Base-by-base conservation (phyloP, 805 yeast species). In the Lachancea sp. region DNA sequence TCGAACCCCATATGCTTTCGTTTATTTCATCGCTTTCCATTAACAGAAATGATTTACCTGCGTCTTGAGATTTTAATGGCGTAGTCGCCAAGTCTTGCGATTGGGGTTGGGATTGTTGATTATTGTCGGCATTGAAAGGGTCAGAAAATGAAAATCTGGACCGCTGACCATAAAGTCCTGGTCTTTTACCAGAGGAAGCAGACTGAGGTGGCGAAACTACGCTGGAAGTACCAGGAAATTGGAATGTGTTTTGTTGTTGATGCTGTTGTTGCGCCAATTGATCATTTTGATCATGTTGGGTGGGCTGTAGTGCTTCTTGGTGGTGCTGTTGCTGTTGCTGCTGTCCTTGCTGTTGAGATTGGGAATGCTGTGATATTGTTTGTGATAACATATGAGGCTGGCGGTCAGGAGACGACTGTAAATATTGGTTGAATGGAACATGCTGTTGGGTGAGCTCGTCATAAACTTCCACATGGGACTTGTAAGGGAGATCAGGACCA, bases 101-200 rank as follows among this genome's bases (percentile, higher is more conserved):
- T 34, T 38, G 45, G 13, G 37, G 36, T 19, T 39, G 53, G 28
- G 51, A 58, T 19, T 45, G 56, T 23, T 36, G 40, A 17, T 52
- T 43, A 4, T 52, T 30, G 17, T 64, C 68, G 24, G 50, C 54
- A n/a, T 55, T 60, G 50, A 74, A 73, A 8, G 86, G 85, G 54
- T 80, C 87, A 48, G 80, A 73, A 55, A 81, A 81, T 28, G 81
- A 67, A 52, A 81, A 80, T 49, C 86, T 69, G n/a, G 84, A 78
- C 49, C 84, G 64, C 54, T 77, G 81, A 41, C 69, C 66, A 26
- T 77, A 76, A 35, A 75, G 58, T 13, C 78, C 70, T 37, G 78
- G 76, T 51, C 82, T 68, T 54, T 75, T 74, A 43, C 60, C 68
- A 44, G 58, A 60, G 23, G 55, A 52, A 23, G 68, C 67, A 44